Evolutionary conservation across 495 filamentous ascomycete species (phyloP), one percentile per base, ranked within the genome.

Genomic region (Rostrohypoxylon terebratum): DNA sequence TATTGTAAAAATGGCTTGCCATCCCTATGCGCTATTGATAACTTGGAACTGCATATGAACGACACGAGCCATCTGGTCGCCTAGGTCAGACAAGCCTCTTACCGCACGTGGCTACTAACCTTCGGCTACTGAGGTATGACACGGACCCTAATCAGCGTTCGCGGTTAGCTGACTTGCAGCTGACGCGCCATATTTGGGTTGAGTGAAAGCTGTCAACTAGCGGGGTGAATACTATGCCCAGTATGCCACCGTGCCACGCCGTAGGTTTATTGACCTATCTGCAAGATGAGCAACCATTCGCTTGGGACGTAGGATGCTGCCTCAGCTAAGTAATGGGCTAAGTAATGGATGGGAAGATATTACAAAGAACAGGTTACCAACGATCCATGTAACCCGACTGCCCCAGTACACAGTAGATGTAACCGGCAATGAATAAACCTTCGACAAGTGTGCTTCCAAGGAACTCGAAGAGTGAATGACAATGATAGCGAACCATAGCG

Each of bases 101-200:
- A 38, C 31, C 36, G 44, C 69, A 72, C 51, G 63, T 62, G 61
- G 54, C 48, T 28, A 25, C 57, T 55, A 65, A 66, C 51, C 38
- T 72, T 58, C 33, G 16, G 40, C 42, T 36, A 42, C 14, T 68
- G 64, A 44, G 23, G 45, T 60, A 63, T 42, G 47, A 20, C 25
- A 61, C 33, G 58, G 48, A 36, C 45, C 57, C 21, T 34, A 42
- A 59, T 21, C 44, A 23, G 63, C 18, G 47, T 5, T 18, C 44
- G 45, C 11, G 20, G n/a, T 48, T 11, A 47, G 21, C 40, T 62
- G 21, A 59, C 47, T 62, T 55, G 51, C 51, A 60, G 62, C 58
- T 63, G 48, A 72, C 59, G 51, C 55, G 59, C 57, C 65, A 66
- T 61, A 72, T 55, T 61, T 64, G 58, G 58, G 58, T 50, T 63